Evolutionary conservation across 805 yeast genomes (phyloP).

Genomic region (Ogataea paraovalis): DNA sequence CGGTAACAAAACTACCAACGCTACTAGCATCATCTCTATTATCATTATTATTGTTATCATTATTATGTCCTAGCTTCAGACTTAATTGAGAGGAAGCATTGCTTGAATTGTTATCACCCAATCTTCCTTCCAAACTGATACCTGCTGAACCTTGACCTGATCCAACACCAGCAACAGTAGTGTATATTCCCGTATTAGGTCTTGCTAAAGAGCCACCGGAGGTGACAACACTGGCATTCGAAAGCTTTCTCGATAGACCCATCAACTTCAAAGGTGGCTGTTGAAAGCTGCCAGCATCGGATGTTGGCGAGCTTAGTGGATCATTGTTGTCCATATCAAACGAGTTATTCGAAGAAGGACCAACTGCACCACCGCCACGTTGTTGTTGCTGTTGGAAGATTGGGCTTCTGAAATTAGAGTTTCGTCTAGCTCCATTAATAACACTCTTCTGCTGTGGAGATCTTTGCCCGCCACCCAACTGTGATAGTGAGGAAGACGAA

Average conservation of each 20-base stretch:
- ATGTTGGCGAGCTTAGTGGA: constrained; percentile 20
- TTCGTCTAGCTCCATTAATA: constrained; percentile 6
- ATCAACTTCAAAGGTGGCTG: constrained; percentile 16
- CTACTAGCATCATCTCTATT: constrained; percentile 20
- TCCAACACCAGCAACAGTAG: background rate
- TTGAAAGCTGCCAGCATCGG: background rate
- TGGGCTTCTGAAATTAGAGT: background rate
- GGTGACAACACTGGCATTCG: constrained; percentile 11
- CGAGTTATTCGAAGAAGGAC: background rate
- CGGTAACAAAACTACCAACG: constrained; percentile 29
- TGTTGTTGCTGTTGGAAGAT: background rate
- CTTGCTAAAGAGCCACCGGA: background rate
- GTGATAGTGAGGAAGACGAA: constrained; percentile 3
- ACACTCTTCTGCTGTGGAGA: constrained; percentile 30
- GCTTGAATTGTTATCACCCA: background rate
- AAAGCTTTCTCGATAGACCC: constrained; percentile 23
- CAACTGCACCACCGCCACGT: background rate
- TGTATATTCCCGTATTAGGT: background rate
- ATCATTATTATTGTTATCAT: background rate
- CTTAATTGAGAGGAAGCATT: background rate
- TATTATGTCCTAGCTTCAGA: background rate
- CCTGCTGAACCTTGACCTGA: background rate
- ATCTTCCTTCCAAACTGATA: background rate
- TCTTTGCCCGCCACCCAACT: constrained; percentile 12
- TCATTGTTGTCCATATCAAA: background rate